Evolutionary conservation across 371 early-diverging fungal genomes (phyloP).

Genomic region (Saksenaea oblongispora): DNA sequence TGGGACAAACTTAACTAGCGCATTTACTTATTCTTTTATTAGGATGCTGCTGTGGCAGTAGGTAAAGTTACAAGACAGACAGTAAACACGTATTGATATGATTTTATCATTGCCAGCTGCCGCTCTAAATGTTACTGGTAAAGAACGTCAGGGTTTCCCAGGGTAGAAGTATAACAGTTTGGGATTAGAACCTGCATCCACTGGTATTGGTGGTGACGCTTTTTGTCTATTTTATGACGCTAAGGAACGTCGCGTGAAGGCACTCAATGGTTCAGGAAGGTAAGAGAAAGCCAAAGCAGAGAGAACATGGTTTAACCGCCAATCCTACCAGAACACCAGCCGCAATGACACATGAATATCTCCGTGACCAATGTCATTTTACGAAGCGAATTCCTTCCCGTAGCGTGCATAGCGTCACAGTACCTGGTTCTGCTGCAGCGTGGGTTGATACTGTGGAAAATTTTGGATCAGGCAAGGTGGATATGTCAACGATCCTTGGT

Average conservation of each 20-base stretch:
- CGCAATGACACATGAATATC: conserved; percentile 55
- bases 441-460: conserved; percentile 70
- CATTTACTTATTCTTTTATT: not conserved
- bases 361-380: conserved; percentile 13
- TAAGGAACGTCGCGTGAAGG: conserved; percentile 56
- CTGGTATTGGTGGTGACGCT: conserved; percentile 93
- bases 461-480: conserved; percentile 75
- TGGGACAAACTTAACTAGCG: not conserved
- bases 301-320: not conserved
- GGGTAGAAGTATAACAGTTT: not conserved
- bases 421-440: conserved; percentile 87
- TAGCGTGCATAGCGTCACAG: conserved; percentile 67
- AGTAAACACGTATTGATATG: not conserved
- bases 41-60: conserved; percentile 86
- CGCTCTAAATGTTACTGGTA: conserved; percentile 67
- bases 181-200: conserved; percentile 73
- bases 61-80: conserved; percentile 23
- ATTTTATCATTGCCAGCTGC: conserved; percentile 47
- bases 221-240: conserved; percentile 84
- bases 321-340: conserved; percentile 54
- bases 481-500: conserved; percentile 57
- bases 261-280: conserved; percentile 79
- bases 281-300: conserved; percentile 8
- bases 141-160: not conserved
- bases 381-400: conserved; percentile 39